phyloP scores from a whole-genome alignment of 192 early-diverging fungal genomes.

The Entomortierella chlamydospora region DNA sequence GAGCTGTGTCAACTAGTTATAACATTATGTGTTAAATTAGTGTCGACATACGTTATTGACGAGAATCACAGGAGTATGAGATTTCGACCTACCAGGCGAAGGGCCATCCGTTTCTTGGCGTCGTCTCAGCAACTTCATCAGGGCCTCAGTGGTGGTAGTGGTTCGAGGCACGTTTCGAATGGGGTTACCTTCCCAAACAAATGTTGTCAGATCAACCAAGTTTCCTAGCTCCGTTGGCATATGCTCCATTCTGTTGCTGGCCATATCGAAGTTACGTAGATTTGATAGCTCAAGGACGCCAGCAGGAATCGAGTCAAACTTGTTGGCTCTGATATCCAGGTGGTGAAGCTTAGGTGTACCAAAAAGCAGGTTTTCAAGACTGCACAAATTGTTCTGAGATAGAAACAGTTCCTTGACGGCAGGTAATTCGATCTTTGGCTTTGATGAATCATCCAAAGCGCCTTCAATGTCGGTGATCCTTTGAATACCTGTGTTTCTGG shows the following conservation, averaged over 20 bases:
- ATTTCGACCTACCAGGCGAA: constrained; percentile 12
- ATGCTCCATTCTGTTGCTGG: constrained; percentile 57
- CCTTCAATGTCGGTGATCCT: constrained; percentile 42
- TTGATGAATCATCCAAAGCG: constrained; percentile 12
- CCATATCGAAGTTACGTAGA: constrained; percentile 62
- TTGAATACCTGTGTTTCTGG: constrained; percentile 43
- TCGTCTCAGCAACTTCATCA: constrained; percentile 59
- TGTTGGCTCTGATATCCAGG: constrained; percentile 60
- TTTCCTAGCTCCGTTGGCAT: constrained; percentile 59
- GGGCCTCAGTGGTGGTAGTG: constrained; percentile 43
- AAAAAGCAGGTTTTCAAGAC: constrained; percentile 40
- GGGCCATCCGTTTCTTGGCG: constrained; percentile 41
- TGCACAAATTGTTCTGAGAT: constrained; percentile 47
- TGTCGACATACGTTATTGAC: no score
- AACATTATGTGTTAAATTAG: not conserved
- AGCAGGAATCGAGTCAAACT: constrained; percentile 54
- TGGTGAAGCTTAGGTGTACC: constrained; percentile 49
- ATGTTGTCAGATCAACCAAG: constrained; percentile 55
- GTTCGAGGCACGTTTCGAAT: constrained; percentile 54
- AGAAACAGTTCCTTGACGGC: constrained; percentile 60
- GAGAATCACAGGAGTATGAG: no score
- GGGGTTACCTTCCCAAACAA: constrained; percentile 66
- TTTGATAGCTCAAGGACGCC: constrained; percentile 45
- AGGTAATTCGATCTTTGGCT: constrained; percentile 47
- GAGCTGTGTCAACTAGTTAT: constrained; percentile 27